Base-by-base conservation (phyloP, 2,329 filamentous ascomycete genomes). In the Fonsecaea multimorphosa region DNA sequence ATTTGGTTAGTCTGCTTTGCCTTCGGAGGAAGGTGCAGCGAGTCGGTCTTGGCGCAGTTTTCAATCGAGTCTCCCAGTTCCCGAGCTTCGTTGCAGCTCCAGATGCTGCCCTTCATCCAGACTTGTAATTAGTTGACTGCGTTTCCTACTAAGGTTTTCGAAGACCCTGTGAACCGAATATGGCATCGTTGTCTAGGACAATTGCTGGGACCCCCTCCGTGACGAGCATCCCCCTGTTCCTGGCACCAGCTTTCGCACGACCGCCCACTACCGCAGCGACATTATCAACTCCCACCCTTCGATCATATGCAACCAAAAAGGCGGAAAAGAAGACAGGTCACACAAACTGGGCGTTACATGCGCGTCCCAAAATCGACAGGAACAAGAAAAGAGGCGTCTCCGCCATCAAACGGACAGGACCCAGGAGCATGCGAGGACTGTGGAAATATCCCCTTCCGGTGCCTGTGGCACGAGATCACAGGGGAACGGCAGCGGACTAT, bases 311-410 rank as follows among this genome's bases (percentile, higher is more conserved):
- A 6, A 65, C 49, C n/a, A 40, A 54, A 36, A 36, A 36, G 52
- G 54, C 9, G 22, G 14, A 40, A 31, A 52, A 31, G 29, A 31
- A 58, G 40, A 53, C 19, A 53, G 40, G 52, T 29, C 24, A 46
- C 14, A 51, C 59, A 40, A 61, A 61, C 22, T 61, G 59, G 59
- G 34, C 59, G 69, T 71, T 72, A 73, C 73, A 52, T 66, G 74
- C 61, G 67, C 72, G 64, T 58, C 79, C 79, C 69, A 64, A 60
- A 14, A 64, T 87, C 75, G 93, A 97, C 81, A 87, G 87, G 80
- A 97, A 92, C 82, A 88, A 85, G 70, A 81, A 87, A 67, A 90
- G 95, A 67, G 94, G 93, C 52, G 87, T 97, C 59, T 97, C 92
- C 63, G 90, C 89, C 27, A 84, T 96, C 64, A 89, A 91, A 71